phyloP scores from a whole-genome alignment of 1,139 yeast genomes.

The Kodamaea alishanica region DNA sequence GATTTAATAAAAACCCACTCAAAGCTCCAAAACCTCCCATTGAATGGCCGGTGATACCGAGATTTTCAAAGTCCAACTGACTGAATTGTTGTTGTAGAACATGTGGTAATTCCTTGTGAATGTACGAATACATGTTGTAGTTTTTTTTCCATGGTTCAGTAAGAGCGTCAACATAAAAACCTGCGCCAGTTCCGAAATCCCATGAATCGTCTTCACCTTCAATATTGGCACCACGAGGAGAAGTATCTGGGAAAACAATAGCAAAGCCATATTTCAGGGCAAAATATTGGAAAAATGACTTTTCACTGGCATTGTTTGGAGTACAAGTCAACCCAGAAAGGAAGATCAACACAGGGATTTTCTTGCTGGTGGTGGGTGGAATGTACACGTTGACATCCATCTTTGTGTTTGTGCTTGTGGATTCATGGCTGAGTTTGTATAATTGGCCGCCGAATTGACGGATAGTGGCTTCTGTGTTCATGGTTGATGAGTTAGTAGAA shows the following conservation, averaged over 20 bases:
- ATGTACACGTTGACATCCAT: constrained; percentile 84
- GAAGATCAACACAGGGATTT: constrained; percentile 71
- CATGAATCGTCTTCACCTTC: constrained; percentile 80
- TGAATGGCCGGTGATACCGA: constrained; percentile 88
- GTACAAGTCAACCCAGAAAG: constrained; percentile 92
- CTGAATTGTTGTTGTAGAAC: constrained; percentile 45
- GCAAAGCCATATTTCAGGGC: constrained; percentile 85
- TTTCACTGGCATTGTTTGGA: constrained; percentile 92
- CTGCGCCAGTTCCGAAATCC: constrained; percentile 96
- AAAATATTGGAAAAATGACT: constrained; percentile 81
- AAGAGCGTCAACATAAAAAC: constrained; percentile 86
- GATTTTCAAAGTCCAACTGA: constrained; percentile 52
- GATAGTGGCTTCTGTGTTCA: constrained; percentile 50
- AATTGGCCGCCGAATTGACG: constrained; percentile 73
- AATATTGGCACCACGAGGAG: constrained; percentile 88
- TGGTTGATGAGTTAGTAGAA: constrained; percentile 30
- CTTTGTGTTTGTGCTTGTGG: constrained; percentile 58
- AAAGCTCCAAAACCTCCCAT: constrained; percentile 98
- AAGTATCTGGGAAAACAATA: constrained; percentile 90
- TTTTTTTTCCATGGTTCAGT: constrained; percentile 65
- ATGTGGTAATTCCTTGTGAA: constrained; percentile 67
- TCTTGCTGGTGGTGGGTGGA: constrained; percentile 42
- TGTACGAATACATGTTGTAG: constrained; percentile 84
- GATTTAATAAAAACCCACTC: constrained; percentile 68
- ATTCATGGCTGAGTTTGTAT: constrained; percentile 70